Evolutionary conservation across 1,284 basidiomycete species (phyloP), one percentile per base, ranked within the genome.

Genomic region (Golubevia pallescens): DNA sequence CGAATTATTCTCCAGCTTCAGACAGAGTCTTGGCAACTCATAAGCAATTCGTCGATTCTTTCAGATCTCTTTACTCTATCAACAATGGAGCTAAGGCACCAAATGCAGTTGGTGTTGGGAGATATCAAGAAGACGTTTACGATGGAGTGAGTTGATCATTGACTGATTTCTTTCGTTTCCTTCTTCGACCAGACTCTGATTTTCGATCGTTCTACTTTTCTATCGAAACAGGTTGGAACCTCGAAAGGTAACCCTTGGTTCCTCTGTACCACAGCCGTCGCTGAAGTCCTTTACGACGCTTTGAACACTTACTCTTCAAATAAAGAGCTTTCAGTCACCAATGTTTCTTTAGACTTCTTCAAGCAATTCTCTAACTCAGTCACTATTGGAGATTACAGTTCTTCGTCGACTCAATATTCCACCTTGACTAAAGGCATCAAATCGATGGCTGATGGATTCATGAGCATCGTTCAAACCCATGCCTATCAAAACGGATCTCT

Each of bases 241-340:
- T 67, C 66, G 19, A 59, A 70, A 61, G 74, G 72, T 58, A 77
- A 77, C 63, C 75, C 75, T 13, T 77, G 75, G 75, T 77, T 65
- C 70, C 65, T 77, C 42, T 74, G 72, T 60, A 77, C 75, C 2
- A 64, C 69, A 1, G 70, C 75, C 10, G 68, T 70, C 1, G 70
- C 71, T 32, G 75, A 77, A 67, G 64, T 77, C 16, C 65, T 77
- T 57, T 69, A 77, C 73, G 67, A 67, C 0, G 72, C 73, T 21
- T 51, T 68, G 2, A 24, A 51, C 4, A 63, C 66, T 1, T 71
- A 65, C 24, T 61, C 54, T 48, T 21, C 60, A 0, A 69, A 60
- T 1, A 70, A 67, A 21, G 60, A 34, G 7, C 54, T 77, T 10
- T 53, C 57, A 6, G 69, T 77, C 42, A 75, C 67, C 6, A 42